Percentiles rank a stretch among this genome's conserved stretches.
phyloP scores from a whole-genome alignment of 352 stramenopile species.

The Phytophthora podocarpi region DNA sequence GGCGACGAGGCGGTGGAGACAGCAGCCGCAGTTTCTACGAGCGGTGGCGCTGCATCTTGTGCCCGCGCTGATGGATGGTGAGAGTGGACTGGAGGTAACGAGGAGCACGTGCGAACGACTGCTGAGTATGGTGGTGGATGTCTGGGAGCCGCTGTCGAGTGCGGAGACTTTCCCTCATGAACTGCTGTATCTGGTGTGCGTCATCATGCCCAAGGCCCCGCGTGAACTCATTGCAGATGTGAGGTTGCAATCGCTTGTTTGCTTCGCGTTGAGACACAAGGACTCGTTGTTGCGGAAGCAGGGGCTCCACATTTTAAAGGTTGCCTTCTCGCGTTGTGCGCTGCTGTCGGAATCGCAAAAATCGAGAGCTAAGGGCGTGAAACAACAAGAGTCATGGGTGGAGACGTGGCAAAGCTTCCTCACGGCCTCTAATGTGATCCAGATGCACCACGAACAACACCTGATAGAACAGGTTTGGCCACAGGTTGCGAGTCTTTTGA shows the following conservation, averaged over 20 bases:
- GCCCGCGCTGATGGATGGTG: slow-evolving; percentile 38
- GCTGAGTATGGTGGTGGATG: slow-evolving; percentile 24
- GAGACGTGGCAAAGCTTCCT: slow-evolving; percentile 74
- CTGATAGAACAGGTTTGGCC: slow-evolving; percentile 86
- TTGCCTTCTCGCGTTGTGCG: slow-evolving; percentile 61
- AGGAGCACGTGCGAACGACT: slow-evolving; percentile 11
- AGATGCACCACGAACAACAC: slow-evolving; percentile 85
- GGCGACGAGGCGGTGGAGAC: slow-evolving; percentile 46
- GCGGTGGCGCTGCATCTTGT: slow-evolving; percentile 55
- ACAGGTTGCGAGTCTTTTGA: slow-evolving; percentile 62
- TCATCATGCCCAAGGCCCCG: slow-evolving; percentile 57
- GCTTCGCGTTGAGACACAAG: slow-evolving; percentile 51
- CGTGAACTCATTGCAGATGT: slow-evolving; percentile 38
- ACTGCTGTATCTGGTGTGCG: slow-evolving; percentile 67
- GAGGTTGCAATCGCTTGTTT: slow-evolving; percentile 55
- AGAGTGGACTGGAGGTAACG: neutral
- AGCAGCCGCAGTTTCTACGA: slow-evolving; percentile 49
- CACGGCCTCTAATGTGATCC: slow-evolving; percentile 77
- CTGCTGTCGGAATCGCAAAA: slow-evolving; percentile 19
- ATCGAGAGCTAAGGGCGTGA: neutral
- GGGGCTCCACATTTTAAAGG: slow-evolving; percentile 67
- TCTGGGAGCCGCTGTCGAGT: slow-evolving; percentile 21
- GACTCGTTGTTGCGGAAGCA: slow-evolving; percentile 75
- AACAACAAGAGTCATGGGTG: slow-evolving; percentile 13
- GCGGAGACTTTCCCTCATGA: slow-evolving; percentile 40